Percentiles rank a stretch among this genome's conserved stretches.
Evolutionary conservation across 2,329 filamentous ascomycete genomes (phyloP).

Genomic region (Stagonosporopsis chrysanthemi): DNA sequence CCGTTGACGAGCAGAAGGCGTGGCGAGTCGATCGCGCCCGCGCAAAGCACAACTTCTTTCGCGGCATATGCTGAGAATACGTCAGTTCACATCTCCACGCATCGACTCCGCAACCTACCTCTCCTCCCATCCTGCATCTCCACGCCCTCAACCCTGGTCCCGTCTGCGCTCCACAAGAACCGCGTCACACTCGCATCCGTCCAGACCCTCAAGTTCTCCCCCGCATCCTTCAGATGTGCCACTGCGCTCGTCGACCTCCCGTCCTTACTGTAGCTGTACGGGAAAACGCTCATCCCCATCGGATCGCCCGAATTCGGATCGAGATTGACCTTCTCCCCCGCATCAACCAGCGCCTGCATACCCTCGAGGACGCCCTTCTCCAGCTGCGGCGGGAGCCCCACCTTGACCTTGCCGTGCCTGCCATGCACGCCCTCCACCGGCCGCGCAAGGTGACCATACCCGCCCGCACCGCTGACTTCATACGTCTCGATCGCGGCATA

Average conservation of each 20-base stretch:
- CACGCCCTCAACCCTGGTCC: conserved; percentile 40
- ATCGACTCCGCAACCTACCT: conserved; percentile 32
- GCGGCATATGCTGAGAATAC: conserved; percentile 4
- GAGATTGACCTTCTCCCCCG: conserved; percentile 62
- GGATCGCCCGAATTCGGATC: conserved; percentile 58
- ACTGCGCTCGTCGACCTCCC: conserved; percentile 46
- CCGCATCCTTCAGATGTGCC: conserved; percentile 49
- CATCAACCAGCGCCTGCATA: conserved; percentile 63
- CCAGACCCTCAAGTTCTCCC: conserved; percentile 62
- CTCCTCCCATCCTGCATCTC: conserved; percentile 36
- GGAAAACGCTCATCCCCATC: conserved; percentile 40
- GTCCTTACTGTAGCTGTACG: conserved; percentile 48
- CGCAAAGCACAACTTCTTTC: conserved; percentile 48
- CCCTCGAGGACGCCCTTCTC: conserved; percentile 64
- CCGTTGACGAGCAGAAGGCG: conserved; percentile 58
- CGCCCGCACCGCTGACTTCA: conserved; percentile 45
- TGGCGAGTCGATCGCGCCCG: conserved; percentile 46
- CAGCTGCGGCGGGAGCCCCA: conserved; percentile 58
- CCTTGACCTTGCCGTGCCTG: conserved; percentile 33
- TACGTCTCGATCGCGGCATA: conserved; percentile 65
- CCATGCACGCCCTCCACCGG: conserved; percentile 60
- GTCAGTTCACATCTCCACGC: background rate
- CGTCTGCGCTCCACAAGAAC: conserved; percentile 33
- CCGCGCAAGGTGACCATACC: conserved; percentile 57
- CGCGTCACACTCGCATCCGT: conserved; percentile 56